Evolutionary conservation across 202 grass and related monocot genomes (phyloP).

Genomic region (Digitaria exilis): DNA sequence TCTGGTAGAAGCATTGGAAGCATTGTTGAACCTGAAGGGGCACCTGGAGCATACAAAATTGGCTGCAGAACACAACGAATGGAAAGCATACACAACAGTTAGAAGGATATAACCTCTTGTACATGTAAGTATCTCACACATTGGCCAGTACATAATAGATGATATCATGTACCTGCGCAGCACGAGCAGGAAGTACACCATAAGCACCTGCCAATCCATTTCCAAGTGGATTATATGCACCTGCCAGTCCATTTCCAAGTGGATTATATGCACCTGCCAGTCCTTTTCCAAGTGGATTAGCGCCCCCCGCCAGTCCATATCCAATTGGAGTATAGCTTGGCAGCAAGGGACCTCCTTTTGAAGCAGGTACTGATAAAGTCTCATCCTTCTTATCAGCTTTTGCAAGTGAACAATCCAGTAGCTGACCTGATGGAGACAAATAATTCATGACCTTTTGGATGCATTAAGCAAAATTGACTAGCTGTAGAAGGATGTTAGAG

Average conservation of each 20-base stretch:
- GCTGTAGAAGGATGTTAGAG: not conserved
- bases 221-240: conserved; percentile 41
- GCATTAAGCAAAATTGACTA: conserved; percentile 26
- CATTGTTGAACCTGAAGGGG: conserved; percentile 64
- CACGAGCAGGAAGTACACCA: conserved; percentile 48
- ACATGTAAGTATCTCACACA: conserved; percentile 4
- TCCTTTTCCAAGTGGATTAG: conserved; percentile 44
- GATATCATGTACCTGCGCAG: conserved; percentile 51
- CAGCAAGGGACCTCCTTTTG: conserved; percentile 53
- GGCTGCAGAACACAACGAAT: conserved; percentile 49
- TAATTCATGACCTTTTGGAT: conserved; percentile 2
- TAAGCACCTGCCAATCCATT: conserved; percentile 47
- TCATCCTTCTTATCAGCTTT: conserved; percentile 83
- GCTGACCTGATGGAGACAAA: conserved; percentile 55
- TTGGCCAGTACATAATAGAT: not conserved
- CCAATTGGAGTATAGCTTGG: conserved; percentile 54
- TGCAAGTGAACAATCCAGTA: conserved; percentile 89
- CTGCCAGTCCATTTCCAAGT: conserved; percentile 45
- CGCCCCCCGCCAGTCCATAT: conserved; percentile 33
- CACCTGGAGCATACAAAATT: conserved; percentile 50
- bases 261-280: conserved; percentile 31
- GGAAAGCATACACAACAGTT: conserved; percentile 17
- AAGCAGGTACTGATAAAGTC: conserved; percentile 37
- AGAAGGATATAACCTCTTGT: conserved; percentile 10
- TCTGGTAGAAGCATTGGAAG: conserved; percentile 72